Evolutionary conservation across 108 stramenopile species (phyloP), one percentile per base, ranked within the genome.

Genomic region (Poteriospumella lacustris): DNA sequence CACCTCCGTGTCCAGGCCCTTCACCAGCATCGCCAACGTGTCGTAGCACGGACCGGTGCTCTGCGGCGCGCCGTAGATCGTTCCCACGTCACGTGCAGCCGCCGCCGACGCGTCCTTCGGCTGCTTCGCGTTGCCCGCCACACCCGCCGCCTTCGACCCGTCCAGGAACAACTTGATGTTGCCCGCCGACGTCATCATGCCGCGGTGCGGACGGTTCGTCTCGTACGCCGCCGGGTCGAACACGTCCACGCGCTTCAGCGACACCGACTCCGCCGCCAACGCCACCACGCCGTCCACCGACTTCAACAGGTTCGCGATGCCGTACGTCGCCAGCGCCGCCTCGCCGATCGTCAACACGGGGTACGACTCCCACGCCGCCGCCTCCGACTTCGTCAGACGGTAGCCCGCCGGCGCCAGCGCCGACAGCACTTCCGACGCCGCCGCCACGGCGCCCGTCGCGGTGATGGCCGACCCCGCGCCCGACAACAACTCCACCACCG

Each of bases 101-200:
- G n/a, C n/a, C n/a, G n/a, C n/a, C n/a, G n/a, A n/a, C n/a, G n/a
- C n/a, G n/a, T n/a, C n/a, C n/a, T n/a, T n/a, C n/a, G n/a, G n/a
- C 28, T 64, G 5, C 15, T 12, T 33, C 36, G 31, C 28, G 9
- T 64, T 33, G 36, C 5, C 5, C 60, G 31, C 3, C 5, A 9
- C 5, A 64, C 3, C 36, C 5, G 36, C 31, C 5, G 33, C 3
- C 36, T 64, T 64, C 28, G 60, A 64, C 5, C 60, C 60, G 5
- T 42, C 36, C 12, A 73, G 24, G 5, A 73, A 73, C 42, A 19
- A 5, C 36, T 33, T 44, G 12, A 73, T 12, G 36, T 44, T 56
- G 5, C n/a, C 12, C 33, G 70, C 70, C 31, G 70, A 44, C 28
- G 5, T 9, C 70, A 73, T 73, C 42, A 33, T n/a, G 19, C 70